These are phyloP conservation scores for Aureobasidium sp. DNA, from an alignment of 2,329 filamentous ascomycete genomes.

Conservation along the genomic window DNA sequence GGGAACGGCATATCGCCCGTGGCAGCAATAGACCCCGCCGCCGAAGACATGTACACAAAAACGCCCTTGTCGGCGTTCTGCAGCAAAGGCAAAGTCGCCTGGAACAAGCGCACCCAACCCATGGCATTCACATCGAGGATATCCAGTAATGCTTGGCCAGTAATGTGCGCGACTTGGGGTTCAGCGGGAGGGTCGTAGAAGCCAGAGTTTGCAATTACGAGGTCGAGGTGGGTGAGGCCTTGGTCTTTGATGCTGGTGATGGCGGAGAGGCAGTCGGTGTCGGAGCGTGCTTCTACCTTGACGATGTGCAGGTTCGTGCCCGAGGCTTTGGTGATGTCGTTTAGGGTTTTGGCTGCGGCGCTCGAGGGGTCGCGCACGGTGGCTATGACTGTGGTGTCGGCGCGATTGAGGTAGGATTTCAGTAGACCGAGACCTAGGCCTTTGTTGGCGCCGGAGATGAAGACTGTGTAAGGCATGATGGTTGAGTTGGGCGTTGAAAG, in stretches of 20 bases:
- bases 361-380: background rate
- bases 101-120: background rate
- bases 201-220: slow-evolving; percentile 1
- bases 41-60: background rate
- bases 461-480: background rate
- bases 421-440: background rate
- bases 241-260: background rate
- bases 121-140: background rate
- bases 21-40: background rate
- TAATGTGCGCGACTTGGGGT: background rate
- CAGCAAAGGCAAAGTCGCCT: background rate
- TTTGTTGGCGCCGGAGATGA: slow-evolving; percentile 3
- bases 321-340: background rate
- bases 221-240: background rate
- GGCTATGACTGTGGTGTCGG: background rate
- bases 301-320: background rate
- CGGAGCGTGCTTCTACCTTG: background rate
- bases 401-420: background rate
- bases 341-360: background rate
- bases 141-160: background rate
- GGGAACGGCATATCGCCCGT: background rate
- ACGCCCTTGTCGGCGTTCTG: background rate
- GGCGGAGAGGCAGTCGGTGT: background rate
- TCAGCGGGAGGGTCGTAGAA: background rate
- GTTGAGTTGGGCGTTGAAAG: background rate